Conservation (phyloP, 176 grass and related monocot species). For the Bolboschoenus planiculmis region DNA sequence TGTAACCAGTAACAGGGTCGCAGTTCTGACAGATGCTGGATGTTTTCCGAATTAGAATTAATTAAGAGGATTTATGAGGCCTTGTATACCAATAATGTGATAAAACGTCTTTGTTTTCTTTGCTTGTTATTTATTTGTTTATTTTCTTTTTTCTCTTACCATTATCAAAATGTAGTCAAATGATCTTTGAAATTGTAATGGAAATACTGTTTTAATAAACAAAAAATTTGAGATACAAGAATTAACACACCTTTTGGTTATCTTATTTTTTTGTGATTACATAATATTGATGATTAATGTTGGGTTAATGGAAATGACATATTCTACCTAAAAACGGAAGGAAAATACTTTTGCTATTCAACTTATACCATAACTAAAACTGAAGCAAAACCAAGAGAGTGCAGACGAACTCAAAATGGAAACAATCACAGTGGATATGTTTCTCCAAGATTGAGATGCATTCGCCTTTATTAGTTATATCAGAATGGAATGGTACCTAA, state of each 20-base stretch:
- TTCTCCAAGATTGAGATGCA: neutral
- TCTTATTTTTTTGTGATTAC: neutral
- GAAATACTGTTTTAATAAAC: neutral
- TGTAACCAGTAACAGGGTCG: neutral
- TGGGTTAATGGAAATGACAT: neutral
- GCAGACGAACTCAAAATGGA: neutral
- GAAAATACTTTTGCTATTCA: neutral
- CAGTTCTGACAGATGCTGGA: neutral
- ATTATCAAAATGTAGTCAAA: conserved; percentile 6
- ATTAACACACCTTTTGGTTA: neutral
- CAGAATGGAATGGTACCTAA: neutral
- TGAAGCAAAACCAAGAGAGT: neutral
- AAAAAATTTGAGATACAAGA: neutral
- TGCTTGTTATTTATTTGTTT: neutral
- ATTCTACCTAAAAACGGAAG: neutral
- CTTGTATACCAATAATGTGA: conserved; percentile 12
- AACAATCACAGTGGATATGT: neutral
- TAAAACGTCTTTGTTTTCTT: neutral
- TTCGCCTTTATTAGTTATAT: neutral
- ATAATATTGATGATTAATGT: neutral
- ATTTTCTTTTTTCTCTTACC: neutral
- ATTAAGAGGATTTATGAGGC: neutral
- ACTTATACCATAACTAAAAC: neutral
- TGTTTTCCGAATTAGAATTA: neutral
- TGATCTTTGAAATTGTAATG: conserved; percentile 6